Evolutionary conservation across 2,329 filamentous ascomycete genomes (phyloP), one percentile per base, ranked within the genome.

Genomic region (Tolypocladium guangdongense): DNA sequence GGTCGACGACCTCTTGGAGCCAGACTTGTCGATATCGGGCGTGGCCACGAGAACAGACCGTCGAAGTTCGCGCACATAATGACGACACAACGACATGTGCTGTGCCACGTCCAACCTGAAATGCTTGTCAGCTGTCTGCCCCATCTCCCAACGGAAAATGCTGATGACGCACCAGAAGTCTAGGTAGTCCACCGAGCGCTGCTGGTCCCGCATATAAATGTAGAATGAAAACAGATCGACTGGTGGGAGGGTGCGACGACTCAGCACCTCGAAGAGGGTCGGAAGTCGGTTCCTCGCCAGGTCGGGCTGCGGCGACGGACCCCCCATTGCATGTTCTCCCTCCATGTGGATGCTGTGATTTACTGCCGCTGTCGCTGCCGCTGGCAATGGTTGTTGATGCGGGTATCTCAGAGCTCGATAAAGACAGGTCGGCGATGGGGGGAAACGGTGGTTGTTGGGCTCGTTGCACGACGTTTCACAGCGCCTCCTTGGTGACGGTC

Each of bases 191-290:
- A 99, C 93, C 8, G 92, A 96, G 68, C 91, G 84, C 71, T 99
- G 93, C 72, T 96, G 91, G 70, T 99, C 95, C 64, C 93, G 84
- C 93, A 99, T 99, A 73, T 96, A 99, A 63, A 99, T 99, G 73
- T 99, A 99, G 75, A 99, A 99, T 2, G 91, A 96, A 71, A 96
- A 99, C 12, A 99, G 78, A 66, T 99, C 95, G 54, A 99, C 92
- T 0, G 93, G 93, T 49, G 95, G 89, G 22, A 95, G 79, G n/a
- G 93, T 99, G 59, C 90, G 85, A 60, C 95, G 84, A 67, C 90
- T 96, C 56, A 99, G 76, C 53, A 99, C 93, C 72, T 99, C 95
- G 67, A 95, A 96, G 51, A 99, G 82, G 1, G 90, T 96, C 48
- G 93, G 93, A 55, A 99, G 81, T 59, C 93, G 82, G 68, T 95